Conservation (phyloP, 1,139 yeast genomes). For the Pichia sp. region DNA sequence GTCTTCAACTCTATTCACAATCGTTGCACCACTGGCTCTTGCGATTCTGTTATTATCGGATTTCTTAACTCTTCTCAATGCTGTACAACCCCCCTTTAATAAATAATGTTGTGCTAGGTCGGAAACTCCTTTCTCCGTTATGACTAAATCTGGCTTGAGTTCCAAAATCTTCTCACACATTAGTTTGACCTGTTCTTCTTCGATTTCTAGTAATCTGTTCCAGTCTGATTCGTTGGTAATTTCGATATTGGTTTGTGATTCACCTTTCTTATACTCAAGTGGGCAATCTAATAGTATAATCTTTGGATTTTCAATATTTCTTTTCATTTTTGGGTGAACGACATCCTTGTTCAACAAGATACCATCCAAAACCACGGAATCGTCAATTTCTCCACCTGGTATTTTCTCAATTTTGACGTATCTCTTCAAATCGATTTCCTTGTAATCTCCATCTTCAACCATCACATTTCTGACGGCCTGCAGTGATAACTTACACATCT, state of each 20-base stretch:
- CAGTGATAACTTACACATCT: slow-evolving; percentile 86
- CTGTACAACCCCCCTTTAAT: slow-evolving; percentile 89
- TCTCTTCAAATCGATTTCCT: slow-evolving; percentile 89
- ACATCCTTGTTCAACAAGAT: slow-evolving; percentile 93
- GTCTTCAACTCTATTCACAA: slow-evolving; percentile 93
- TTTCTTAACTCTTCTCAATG: slow-evolving; percentile 90
- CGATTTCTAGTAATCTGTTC: slow-evolving; percentile 92
- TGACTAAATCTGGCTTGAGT: slow-evolving; percentile 87
- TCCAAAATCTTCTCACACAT: slow-evolving; percentile 83
- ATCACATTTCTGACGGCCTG: slow-evolving; percentile 84
- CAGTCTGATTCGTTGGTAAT: slow-evolving; percentile 95
- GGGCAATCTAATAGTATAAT: slow-evolving; percentile 92
- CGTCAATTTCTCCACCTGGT: slow-evolving; percentile 96
- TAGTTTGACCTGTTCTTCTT: slow-evolving; percentile 91
- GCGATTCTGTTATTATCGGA: slow-evolving; percentile 96
- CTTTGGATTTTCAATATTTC: slow-evolving; percentile 83
- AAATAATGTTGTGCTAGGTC: slow-evolving; percentile 97
- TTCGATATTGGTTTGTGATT: slow-evolving; percentile 96
- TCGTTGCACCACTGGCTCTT: slow-evolving; percentile 96
- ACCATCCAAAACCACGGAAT: slow-evolving; percentile 84
- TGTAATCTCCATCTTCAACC: slow-evolving; percentile 60
- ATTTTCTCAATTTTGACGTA: slow-evolving; percentile 92
- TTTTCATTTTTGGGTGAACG: slow-evolving; percentile 95
- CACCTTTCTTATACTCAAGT: slow-evolving; percentile 97
- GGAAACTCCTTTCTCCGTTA: slow-evolving; percentile 97